Evolutionary conservation across 78 protist genomes (phyloP).

Genomic region (Dictyostelium firmibasis): DNA sequence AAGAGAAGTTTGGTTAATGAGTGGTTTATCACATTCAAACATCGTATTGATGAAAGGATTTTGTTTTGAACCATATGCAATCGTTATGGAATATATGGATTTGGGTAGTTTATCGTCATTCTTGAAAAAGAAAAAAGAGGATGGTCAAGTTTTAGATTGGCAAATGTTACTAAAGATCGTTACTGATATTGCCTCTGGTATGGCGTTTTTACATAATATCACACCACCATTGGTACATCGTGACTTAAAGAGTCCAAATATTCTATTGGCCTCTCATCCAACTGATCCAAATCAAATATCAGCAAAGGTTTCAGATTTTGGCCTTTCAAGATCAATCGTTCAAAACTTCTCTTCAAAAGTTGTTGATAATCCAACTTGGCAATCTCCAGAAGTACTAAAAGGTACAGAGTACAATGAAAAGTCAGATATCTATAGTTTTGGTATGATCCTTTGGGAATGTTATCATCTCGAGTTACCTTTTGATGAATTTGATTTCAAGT

Average conservation of each 20-base stretch:
- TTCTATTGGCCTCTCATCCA: slow-evolving; percentile 38
- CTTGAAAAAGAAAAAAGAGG: slow-evolving; percentile 20
- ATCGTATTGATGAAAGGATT: slow-evolving; percentile 77
- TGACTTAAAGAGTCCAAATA: slow-evolving; percentile 81
- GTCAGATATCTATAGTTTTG: slow-evolving; percentile 80
- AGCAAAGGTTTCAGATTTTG: slow-evolving; percentile 78
- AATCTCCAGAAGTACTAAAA: slow-evolving; percentile 79
- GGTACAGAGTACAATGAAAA: slow-evolving; percentile 54
- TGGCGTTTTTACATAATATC: slow-evolving; percentile 60
- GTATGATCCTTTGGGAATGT: slow-evolving; percentile 82
- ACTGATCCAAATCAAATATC: slow-evolving; percentile 9
- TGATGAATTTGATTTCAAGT: slow-evolving; percentile 75
- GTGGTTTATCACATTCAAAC: slow-evolving; percentile 65
- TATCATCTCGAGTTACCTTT: slow-evolving; percentile 61
- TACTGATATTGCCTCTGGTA: slow-evolving; percentile 76
- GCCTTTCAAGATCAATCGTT: slow-evolving; percentile 37
- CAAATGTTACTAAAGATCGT: slow-evolving; percentile 57
- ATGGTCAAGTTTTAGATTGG: slow-evolving; percentile 22
- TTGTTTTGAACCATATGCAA: slow-evolving; percentile 64
- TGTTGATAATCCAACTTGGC: slow-evolving; percentile 84
- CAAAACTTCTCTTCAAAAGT: slow-evolving; percentile 56
- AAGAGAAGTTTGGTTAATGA: slow-evolving; percentile 82
- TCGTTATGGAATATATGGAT: slow-evolving; percentile 80
- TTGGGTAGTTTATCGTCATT: slow-evolving; percentile 47
- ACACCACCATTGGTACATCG: slow-evolving; percentile 85